phyloP scores from a whole-genome alignment of 108 stramenopile genomes.

The Nannochloropsis gaditana region DNA sequence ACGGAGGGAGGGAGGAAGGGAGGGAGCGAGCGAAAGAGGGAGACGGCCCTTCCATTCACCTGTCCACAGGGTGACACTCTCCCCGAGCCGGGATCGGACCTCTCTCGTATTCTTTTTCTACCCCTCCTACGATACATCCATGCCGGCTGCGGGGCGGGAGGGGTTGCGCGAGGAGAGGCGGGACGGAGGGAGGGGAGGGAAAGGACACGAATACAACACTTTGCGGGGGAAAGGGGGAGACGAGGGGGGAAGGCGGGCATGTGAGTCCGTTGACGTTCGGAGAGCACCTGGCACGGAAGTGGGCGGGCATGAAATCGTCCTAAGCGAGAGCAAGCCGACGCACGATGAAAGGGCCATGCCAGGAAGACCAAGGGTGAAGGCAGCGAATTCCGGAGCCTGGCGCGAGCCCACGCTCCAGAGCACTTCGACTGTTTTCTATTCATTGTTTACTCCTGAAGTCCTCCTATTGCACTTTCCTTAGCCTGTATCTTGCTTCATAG shows the following conservation, averaged over 20 bases:
- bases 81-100: not conserved
- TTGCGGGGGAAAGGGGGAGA: not conserved
- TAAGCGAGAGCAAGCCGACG: not conserved
- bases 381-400: not conserved
- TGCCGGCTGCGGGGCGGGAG: not conserved
- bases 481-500: too few relatives aligned
- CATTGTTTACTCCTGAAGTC: not conserved
- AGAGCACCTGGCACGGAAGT: not conserved
- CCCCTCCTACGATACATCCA: not conserved
- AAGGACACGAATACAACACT: not conserved
- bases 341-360: not conserved
- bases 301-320: not conserved
- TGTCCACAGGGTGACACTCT: not conserved
- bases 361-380: not conserved
- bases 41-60: not conserved
- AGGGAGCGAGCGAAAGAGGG: not conserved
- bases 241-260: not conserved
- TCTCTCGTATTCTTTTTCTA: conserved; percentile 12
- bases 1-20: not conserved
- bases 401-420: not conserved
- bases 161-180: not conserved
- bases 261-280: not conserved
- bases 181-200: not conserved
- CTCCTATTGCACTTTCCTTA: not conserved
- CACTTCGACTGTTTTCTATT: not conserved